Evolutionary conservation across 1,284 basidiomycete genomes (phyloP).

Genomic region (Ceratobasidium sp.): DNA sequence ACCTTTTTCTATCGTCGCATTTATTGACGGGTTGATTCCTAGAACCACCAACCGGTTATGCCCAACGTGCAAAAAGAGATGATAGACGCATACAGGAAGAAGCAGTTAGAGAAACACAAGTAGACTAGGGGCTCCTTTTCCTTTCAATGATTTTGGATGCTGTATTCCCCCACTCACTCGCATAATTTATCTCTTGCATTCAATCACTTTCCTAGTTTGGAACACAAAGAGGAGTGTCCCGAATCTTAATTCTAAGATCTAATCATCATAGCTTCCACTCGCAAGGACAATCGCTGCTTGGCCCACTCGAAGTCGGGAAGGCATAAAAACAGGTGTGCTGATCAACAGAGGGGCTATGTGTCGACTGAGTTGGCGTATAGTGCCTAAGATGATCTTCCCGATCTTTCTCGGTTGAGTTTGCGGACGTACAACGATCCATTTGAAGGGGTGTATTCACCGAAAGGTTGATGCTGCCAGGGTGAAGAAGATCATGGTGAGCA

Average conservation of each 20-base stretch:
- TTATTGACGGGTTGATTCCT: conserved; percentile 39
- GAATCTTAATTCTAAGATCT: conserved; percentile 64
- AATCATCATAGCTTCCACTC: not conserved
- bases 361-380: conserved; percentile 93
- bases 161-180: conserved; percentile 1
- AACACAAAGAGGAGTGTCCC: too few relatives aligned
- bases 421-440: conserved; percentile 55
- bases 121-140: not conserved
- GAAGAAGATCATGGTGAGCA: conserved; percentile 71
- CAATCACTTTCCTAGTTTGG: too few relatives aligned
- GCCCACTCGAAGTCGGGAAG: not conserved
- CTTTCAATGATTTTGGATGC: not conserved
- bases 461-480: conserved; percentile 78
- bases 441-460: conserved; percentile 81
- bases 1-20: conserved; percentile 22
- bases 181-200: conserved; percentile 29
- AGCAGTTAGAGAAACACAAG: conserved; percentile 49
- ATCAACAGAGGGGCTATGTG: conserved; percentile 95
- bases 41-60: conserved; percentile 86
- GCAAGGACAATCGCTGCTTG: conserved; percentile 22
- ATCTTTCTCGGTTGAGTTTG: conserved; percentile 62
- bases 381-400: conserved; percentile 93
- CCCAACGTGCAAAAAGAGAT: conserved; percentile 87
- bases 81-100: conserved; percentile 70
- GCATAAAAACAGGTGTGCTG: conserved; percentile 84